Evolutionary conservation across 139 green algal species (phyloP).

Genomic region (Zygnema circumcarinatum): DNA sequence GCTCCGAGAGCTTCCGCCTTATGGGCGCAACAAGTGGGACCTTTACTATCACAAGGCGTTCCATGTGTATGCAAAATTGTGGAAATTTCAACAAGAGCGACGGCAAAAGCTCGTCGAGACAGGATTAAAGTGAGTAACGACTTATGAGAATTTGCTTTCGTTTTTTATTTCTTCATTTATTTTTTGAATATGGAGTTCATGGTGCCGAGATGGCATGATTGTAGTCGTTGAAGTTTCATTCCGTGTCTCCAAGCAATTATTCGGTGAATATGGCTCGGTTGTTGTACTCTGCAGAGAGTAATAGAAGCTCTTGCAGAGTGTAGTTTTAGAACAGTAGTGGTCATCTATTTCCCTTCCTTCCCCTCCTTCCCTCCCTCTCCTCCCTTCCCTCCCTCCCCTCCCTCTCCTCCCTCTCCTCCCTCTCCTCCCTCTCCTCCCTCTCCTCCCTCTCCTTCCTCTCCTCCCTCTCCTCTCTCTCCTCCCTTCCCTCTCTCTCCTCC

Average conservation of each 20-base stretch:
- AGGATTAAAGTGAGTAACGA: conserved; percentile 66
- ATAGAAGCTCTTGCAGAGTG: too few species aligned
- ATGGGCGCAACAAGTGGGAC: conserved; percentile 64
- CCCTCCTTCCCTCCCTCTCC: too few species aligned
- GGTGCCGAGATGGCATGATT: neutral
- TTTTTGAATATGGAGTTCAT: neutral
- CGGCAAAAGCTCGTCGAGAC: conserved; percentile 46
- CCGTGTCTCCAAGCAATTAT: too few species aligned
- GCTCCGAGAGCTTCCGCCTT: conserved; percentile 64
- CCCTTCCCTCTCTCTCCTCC: neutral
- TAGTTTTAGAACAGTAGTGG: too few species aligned
- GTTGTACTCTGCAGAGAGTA: too few species aligned
- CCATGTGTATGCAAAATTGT: conserved; percentile 65
- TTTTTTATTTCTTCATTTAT: neutral
- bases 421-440: too few species aligned
- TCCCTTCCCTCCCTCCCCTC: too few species aligned
- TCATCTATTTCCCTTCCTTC: too few species aligned
- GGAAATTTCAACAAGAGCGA: conserved; percentile 72
- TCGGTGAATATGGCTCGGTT: too few species aligned
- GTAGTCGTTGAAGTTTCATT: conserved; percentile 1
- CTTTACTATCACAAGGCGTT: conserved; percentile 68
- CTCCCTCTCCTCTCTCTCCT: neutral
- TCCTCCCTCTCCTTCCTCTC: neutral
- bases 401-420: too few species aligned
- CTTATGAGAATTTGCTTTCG: neutral